Percentiles rank a stretch among this genome's conserved stretches.
Evolutionary conservation across 139 green algal genomes (phyloP).

Genomic region (Micractinium conductrix): DNA sequence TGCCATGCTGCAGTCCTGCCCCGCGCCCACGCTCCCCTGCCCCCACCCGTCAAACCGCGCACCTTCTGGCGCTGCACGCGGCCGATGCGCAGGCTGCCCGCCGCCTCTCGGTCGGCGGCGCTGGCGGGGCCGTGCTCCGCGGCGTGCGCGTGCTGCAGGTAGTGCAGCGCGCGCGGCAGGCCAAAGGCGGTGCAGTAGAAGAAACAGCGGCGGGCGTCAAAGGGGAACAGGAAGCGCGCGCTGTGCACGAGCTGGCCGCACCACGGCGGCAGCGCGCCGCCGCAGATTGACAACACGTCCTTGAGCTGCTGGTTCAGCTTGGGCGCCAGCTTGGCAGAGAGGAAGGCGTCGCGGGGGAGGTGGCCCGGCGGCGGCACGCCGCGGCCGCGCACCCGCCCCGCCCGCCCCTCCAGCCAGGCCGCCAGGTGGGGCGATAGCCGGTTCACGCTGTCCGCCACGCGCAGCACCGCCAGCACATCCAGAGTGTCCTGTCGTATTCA

Average conservation of each 20-base stretch:
- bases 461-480: conserved; percentile 75
- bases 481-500: conserved; percentile 13
- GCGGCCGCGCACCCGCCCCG: neutral
- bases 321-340: conserved; percentile 84
- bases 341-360: conserved; percentile 76
- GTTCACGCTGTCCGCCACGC: conserved; percentile 78
- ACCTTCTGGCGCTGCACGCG: conserved; percentile 92
- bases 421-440: conserved; percentile 37
- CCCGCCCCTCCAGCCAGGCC: conserved; percentile 28
- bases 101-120: conserved; percentile 48
- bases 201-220: conserved; percentile 84
- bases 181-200: conserved; percentile 94
- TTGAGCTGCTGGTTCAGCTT: conserved; percentile 94
- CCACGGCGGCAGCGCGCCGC: conserved; percentile 83
- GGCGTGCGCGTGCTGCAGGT: conserved; percentile 83
- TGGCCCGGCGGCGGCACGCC: conserved; percentile 31
- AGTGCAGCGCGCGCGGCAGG: conserved; percentile 84
- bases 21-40: too few species aligned
- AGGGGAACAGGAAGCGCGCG: conserved; percentile 89
- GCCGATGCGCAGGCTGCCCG: conserved; percentile 75
- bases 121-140: conserved; percentile 59
- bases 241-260: conserved; percentile 67
- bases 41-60: too few species aligned
- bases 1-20: too few species aligned
- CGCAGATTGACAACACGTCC: conserved; percentile 93